Evolutionary conservation across 2,329 filamentous ascomycete genomes (phyloP).

Genomic region (Amylocarpus encephaloides): DNA sequence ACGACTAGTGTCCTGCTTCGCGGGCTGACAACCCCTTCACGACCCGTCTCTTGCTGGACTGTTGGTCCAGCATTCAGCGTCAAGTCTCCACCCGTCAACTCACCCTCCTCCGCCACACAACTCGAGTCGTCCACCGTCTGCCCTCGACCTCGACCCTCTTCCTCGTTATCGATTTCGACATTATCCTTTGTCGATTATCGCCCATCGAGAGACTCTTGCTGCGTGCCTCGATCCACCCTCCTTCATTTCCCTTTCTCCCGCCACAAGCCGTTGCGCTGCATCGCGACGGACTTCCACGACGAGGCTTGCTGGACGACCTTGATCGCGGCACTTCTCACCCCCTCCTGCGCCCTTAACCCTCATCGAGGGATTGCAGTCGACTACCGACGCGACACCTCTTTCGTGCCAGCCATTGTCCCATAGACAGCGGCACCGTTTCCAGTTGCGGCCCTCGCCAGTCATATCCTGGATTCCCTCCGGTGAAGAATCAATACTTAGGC

Average conservation of each 20-base stretch:
- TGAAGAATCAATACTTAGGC: constrained; percentile 14
- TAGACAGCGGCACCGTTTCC: constrained; percentile 4
- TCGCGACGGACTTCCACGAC: background rate
- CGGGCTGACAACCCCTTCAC: too few species aligned
- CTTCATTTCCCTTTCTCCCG: constrained; percentile 4
- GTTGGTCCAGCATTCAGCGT: too few species aligned
- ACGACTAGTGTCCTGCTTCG: too few species aligned
- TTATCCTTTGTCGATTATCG: constrained; percentile 6
- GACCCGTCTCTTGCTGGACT: too few species aligned
- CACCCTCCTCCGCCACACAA: too few species aligned
- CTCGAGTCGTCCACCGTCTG: too few species aligned
- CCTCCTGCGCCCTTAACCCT: constrained; percentile 8
- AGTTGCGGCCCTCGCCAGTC: constrained; percentile 5
- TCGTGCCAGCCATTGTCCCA: constrained; percentile 19
- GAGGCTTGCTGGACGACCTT: constrained; percentile 6
- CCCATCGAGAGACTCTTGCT: constrained; percentile 5
- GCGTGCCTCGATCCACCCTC: constrained; percentile 8
- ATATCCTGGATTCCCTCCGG: constrained; percentile 8
- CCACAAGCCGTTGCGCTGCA: constrained; percentile 12
- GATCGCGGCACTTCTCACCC: constrained; percentile 1
- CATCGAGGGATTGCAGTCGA: constrained; percentile 15
- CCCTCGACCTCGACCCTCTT: too few species aligned
- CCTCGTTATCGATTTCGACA: too few species aligned
- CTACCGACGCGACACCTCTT: constrained; percentile 16
- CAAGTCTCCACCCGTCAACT: too few species aligned